Percentiles rank a stretch among this genome's conserved stretches.
These are phyloP conservation scores for Erigeron canadensis DNA, from an alignment of 129 eudicot species.

Conservation along the genomic window DNA sequence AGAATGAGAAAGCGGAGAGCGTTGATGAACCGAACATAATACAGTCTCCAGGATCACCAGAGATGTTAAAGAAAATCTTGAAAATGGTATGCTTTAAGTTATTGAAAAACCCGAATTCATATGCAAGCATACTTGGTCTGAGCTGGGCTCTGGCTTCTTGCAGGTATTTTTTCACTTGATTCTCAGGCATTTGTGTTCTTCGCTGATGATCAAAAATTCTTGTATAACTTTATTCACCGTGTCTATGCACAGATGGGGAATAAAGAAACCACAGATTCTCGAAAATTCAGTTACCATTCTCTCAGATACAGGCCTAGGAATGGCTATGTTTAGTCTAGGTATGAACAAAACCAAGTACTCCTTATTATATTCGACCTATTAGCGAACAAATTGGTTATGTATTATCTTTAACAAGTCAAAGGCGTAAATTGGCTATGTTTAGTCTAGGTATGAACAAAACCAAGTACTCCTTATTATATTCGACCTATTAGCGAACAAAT, in stretches of 20 bases:
- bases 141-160: slow-evolving; percentile 55
- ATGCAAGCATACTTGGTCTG: slow-evolving; percentile 55
- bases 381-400: not conserved
- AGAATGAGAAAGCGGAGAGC: slow-evolving; percentile 27
- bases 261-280: slow-evolving; percentile 52
- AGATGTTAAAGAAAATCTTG: slow-evolving; percentile 33
- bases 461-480: not conserved
- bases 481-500: not conserved
- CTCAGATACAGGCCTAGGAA: slow-evolving; percentile 64
- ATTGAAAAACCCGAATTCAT: slow-evolving; percentile 54
- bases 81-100: slow-evolving; percentile 57
- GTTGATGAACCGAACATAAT: slow-evolving; percentile 19
- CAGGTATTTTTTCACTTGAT: slow-evolving; percentile 32
- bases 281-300: slow-evolving; percentile 58
- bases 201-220: slow-evolving; percentile 9
- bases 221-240: not conserved
- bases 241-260: slow-evolving; percentile 43
- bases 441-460: slow-evolving; percentile 44
- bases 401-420: not conserved
- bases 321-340: slow-evolving; percentile 76
- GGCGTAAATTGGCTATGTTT: slow-evolving; percentile 54
- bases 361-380: not conserved
- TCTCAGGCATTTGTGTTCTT: not conserved
- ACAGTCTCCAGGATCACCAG: slow-evolving; percentile 26
- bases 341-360: not conserved